A percentile compares a stretch with the other conserved stretches of the same genome.
phyloP scores from a whole-genome alignment of 2,329 filamentous ascomycete genomes.

The Truncatella angustata region DNA sequence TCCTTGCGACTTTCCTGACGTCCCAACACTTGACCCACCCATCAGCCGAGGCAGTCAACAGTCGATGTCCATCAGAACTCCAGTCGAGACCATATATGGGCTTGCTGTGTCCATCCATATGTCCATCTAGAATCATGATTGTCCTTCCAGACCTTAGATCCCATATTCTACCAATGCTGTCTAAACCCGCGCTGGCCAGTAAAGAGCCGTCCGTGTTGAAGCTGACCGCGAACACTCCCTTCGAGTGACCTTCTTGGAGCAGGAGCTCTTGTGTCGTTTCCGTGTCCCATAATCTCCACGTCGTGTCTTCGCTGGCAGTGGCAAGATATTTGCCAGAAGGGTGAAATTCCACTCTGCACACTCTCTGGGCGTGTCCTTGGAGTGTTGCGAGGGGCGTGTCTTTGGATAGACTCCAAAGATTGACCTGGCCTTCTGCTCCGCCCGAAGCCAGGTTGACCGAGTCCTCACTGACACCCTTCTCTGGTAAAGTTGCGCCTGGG shows the following conservation, averaged over 20 bases:
- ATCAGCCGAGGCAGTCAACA: constrained; percentile 88
- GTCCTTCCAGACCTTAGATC: constrained; percentile 89
- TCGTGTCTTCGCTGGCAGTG: constrained; percentile 92
- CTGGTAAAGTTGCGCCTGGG: constrained; percentile 74
- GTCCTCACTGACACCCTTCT: constrained; percentile 67
- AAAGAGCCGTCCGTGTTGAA: constrained; percentile 93
- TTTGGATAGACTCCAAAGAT: constrained; percentile 85
- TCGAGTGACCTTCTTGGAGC: constrained; percentile 90
- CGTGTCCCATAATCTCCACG: constrained; percentile 95
- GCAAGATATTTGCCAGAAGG: constrained; percentile 87
- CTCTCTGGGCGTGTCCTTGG: constrained; percentile 78
- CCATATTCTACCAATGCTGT: constrained; percentile 95
- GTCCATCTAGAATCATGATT: constrained; percentile 91
- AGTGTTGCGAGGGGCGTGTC: constrained; percentile 83
- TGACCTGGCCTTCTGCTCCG: constrained; percentile 81
- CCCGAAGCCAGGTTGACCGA: constrained; percentile 85
- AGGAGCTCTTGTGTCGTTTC: constrained; percentile 80
- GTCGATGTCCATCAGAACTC: constrained; percentile 86
- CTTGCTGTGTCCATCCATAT: constrained; percentile 77
- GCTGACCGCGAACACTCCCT: constrained; percentile 85
- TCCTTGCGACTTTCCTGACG: constrained; percentile 80
- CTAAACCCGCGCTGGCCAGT: constrained; percentile 85
- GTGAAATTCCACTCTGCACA: constrained; percentile 92
- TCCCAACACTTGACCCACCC: constrained; percentile 99
- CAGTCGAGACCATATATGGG: constrained; percentile 94